These are phyloP conservation scores for Aspergillus coremiiformis DNA, from an alignment of 495 filamentous ascomycete species.

Conservation along the genomic window DNA sequence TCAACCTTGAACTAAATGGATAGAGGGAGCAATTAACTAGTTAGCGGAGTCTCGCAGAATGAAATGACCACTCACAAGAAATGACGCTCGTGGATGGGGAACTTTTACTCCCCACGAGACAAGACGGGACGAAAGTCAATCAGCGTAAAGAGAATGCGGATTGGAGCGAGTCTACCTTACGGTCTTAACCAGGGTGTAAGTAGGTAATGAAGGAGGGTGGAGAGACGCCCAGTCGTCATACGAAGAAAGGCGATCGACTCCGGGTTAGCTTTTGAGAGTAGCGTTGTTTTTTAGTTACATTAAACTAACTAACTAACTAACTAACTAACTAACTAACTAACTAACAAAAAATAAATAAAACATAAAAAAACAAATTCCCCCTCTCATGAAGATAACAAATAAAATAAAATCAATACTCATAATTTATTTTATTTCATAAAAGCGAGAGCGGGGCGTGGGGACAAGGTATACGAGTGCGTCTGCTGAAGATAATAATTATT, in stretches of 20 bases:
- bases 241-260: constrained; percentile 10
- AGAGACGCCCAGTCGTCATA: constrained; percentile 1
- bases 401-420: no score
- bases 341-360: no score
- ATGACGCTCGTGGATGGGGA: constrained; percentile 16
- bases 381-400: no score
- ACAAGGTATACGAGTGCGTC: background rate
- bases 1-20: no score
- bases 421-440: background rate
- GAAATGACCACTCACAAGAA: constrained; percentile 14
- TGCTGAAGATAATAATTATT: background rate
- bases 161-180: no score
- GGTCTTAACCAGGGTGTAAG: no score
- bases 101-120: constrained; percentile 11
- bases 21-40: constrained; percentile 9
- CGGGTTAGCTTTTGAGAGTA: background rate
- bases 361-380: no score
- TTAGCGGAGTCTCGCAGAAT: constrained; percentile 5
- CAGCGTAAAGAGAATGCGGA: constrained; percentile 9
- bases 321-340: no score
- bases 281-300: background rate
- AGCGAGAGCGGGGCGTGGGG: background rate
- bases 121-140: constrained; percentile 19
- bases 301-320: background rate
- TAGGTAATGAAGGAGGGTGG: constrained; percentile 7